Evolutionary conservation across 306 rosid species (phyloP), one percentile per base, ranked within the genome.

Genomic region (Glycyrrhiza uralensis): DNA sequence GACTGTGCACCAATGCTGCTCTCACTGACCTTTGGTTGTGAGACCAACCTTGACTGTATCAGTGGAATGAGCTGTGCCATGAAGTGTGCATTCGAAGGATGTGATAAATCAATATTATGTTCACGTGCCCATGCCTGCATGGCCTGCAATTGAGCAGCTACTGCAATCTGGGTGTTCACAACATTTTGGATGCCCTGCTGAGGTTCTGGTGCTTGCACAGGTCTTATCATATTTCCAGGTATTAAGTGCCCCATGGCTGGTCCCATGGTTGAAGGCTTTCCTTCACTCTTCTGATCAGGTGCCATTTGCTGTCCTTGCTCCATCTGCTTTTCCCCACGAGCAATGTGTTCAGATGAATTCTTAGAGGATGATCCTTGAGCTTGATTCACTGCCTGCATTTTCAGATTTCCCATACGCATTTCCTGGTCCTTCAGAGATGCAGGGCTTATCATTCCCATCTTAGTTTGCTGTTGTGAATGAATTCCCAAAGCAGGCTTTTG

Each of bases 121-220:
- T 91, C 99, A 13, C 85, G 84, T 39, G 93, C 97, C 97, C 97
- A 91, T 35, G 93, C 91, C 73, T 95, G 97, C 87, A 92, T 66
- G 7, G 93, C 93, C 80, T 92, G 99, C 82, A 89, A 81, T 80
- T 91, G 99, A 41, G 87, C 76, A 77, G 96, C 85, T 80, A 89
- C 72, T 23, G 94, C 88, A 66, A 81, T 71, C 87, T 89, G 97
- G 66, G 84, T 85, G 87, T 81, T 91, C 50, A 76, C 60, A 82
- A 82, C 82, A 84, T 83, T 89, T 79, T 86, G 96, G 62, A 75
- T 75, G 69, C 86, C 85, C 69, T 87, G 96, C 64, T 82, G 94
- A 76, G 84, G 55, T 74, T 81, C 91, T 46, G 93, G 80, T 65
- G 87, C 78, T 81, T 91, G 90, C 83, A 84, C 77, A n/a, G 96